Percentiles rank a stretch among this genome's conserved stretches.
phyloP scores from a whole-genome alignment of 305 asterid species.

The Plantago coronopus region DNA sequence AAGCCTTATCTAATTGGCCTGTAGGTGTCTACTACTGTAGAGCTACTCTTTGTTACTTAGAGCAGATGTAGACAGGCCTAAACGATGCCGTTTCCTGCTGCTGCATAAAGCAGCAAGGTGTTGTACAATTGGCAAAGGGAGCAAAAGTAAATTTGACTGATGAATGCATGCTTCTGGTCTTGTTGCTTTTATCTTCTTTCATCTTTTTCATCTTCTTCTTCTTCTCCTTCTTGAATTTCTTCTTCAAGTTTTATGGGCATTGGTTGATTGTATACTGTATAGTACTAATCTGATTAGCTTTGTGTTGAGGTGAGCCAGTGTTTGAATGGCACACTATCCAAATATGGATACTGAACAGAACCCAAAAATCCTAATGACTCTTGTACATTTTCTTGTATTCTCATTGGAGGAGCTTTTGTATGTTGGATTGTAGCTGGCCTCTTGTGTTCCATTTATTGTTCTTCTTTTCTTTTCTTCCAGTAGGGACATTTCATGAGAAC shows the following conservation, averaged over 20 bases:
- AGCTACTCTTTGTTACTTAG: conserved; percentile 29
- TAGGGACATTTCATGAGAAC: too few relatives aligned
- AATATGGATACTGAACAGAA: conserved; percentile 36
- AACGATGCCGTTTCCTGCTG: conserved; percentile 46
- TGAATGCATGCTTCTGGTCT: conserved; percentile 31
- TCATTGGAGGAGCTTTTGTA: conserved; percentile 6
- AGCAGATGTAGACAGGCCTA: conserved; percentile 32
- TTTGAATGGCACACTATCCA: conserved; percentile 33
- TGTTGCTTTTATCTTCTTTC: too few relatives aligned
- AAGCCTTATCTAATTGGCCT: not conserved
- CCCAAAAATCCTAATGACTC: conserved; percentile 34
- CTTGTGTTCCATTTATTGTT: conserved; percentile 23
- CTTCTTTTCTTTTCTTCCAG: not conserved
- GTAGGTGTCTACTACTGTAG: conserved; percentile 23
- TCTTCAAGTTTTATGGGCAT: conserved; percentile 21
- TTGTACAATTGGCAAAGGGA: conserved; percentile 12
- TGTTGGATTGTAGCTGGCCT: conserved; percentile 19
- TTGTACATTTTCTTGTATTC: conserved; percentile 27
- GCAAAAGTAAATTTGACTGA: conserved; percentile 33
- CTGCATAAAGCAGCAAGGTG: conserved; percentile 24
- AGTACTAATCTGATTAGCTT: too few relatives aligned
- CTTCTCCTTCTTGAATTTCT: not conserved
- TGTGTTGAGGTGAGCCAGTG: conserved; percentile 27
- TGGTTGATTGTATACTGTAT: conserved; percentile 28
- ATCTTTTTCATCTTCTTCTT: conserved; percentile 10